Conservation (phyloP, 345 rosid genomes). For the Eucalyptus albens region DNA sequence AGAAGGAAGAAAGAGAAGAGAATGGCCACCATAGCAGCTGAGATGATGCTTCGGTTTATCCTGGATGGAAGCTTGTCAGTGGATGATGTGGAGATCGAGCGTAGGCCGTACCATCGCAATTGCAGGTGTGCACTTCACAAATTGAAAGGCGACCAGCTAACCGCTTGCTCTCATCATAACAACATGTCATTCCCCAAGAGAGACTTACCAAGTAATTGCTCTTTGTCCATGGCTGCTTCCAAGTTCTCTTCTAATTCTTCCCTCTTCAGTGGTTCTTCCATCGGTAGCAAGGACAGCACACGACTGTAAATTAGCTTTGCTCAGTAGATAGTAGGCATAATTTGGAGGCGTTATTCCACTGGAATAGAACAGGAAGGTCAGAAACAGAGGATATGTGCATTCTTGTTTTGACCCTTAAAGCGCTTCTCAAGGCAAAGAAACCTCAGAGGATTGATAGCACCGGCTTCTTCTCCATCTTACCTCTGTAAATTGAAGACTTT, state of each 20-base stretch:
- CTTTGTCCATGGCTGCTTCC: neutral
- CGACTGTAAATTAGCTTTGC: neutral
- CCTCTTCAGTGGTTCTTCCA: neutral
- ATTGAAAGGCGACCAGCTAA: neutral
- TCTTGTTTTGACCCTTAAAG: neutral
- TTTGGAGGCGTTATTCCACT: neutral
- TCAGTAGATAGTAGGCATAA: neutral
- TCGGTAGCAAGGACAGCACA: neutral
- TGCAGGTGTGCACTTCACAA: conserved; percentile 4
- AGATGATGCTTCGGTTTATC: neutral
- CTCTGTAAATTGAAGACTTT: neutral
- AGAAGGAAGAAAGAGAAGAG: neutral
- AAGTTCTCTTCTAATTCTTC: neutral
- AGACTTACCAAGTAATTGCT: neutral
- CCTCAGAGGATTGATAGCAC: neutral
- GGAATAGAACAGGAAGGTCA: neutral
- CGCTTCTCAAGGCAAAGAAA: neutral
- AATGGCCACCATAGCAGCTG: neutral
- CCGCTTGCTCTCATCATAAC: neutral
- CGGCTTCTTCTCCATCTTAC: neutral
- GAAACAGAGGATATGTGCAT: neutral
- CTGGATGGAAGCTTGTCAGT: neutral
- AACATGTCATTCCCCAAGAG: neutral
- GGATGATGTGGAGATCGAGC: neutral
- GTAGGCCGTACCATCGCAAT: neutral